Percentiles rank a stretch among this genome's conserved stretches.
Evolutionary conservation across 1,284 basidiomycete genomes (phyloP).

Genomic region (Moesziomyces aphidis): DNA sequence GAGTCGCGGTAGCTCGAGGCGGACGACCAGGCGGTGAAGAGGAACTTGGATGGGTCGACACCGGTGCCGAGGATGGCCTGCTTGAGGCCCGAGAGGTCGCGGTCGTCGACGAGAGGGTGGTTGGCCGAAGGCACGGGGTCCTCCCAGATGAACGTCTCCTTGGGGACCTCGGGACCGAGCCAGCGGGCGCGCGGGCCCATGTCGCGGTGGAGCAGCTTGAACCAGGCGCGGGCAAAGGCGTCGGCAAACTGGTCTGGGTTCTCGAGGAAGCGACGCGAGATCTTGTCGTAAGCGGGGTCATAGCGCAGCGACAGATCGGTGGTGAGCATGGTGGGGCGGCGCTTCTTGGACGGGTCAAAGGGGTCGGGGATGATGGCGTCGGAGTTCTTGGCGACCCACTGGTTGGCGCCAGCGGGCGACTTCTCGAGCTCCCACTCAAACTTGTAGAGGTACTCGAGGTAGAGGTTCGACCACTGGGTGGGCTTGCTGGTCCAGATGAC

Average conservation of each 20-base stretch:
- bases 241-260: slow-evolving; percentile 40
- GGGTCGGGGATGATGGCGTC: slow-evolving; percentile 47
- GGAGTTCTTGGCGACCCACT: slow-evolving; percentile 43
- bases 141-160: slow-evolving; percentile 42
- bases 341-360: slow-evolving; percentile 43
- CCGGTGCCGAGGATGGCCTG: slow-evolving; percentile 38
- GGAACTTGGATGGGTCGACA: slow-evolving; percentile 42
- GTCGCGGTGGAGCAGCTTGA: slow-evolving; percentile 50
- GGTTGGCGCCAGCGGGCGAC: slow-evolving; percentile 43
- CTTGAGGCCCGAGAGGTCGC: slow-evolving; percentile 41
- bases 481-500: slow-evolving; percentile 46
- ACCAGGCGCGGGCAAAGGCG: slow-evolving; percentile 41
- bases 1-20: slow-evolving; percentile 37
- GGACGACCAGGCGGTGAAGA: slow-evolving; percentile 34
- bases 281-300: slow-evolving; percentile 46
- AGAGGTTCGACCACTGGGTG: slow-evolving; percentile 45
- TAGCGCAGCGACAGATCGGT: slow-evolving; percentile 38
- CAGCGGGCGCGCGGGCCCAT: slow-evolving; percentile 41
- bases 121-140: slow-evolving; percentile 29
- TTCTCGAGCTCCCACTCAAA: slow-evolving; percentile 46
- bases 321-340: slow-evolving; percentile 45
- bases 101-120: slow-evolving; percentile 38
- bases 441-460: slow-evolving; percentile 48
- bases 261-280: slow-evolving; percentile 35
- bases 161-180: slow-evolving; percentile 44